Evolutionary conservation across 768 basidiomycete species (phyloP).

Genomic region (Pleurotus salmoneostramineus): DNA sequence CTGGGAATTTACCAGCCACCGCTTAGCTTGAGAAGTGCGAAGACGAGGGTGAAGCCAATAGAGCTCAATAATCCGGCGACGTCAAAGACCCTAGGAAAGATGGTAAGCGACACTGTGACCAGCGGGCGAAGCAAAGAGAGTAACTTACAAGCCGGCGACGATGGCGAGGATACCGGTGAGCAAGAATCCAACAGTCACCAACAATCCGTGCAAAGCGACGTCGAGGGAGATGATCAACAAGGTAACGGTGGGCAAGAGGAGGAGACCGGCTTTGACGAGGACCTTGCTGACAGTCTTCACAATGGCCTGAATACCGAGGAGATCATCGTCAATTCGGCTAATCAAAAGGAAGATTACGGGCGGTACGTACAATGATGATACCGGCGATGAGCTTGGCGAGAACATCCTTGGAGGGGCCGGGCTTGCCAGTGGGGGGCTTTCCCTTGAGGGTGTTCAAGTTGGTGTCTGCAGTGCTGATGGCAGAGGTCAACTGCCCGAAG

Average conservation of each 20-base stretch:
- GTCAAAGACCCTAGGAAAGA: background rate
- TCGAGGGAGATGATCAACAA: slow-evolving; percentile 19
- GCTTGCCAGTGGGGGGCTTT: slow-evolving; percentile 9
- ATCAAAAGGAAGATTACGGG: background rate
- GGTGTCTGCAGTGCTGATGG: slow-evolving; percentile 18
- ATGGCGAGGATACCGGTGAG: slow-evolving; percentile 23
- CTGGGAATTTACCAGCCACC: background rate
- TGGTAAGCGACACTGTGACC: background rate
- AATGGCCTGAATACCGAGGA: slow-evolving; percentile 13
- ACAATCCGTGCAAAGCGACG: slow-evolving; percentile 18
- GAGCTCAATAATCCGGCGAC: slow-evolving; percentile 4
- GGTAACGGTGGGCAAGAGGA: slow-evolving; percentile 18
- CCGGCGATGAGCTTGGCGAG: slow-evolving; percentile 21
- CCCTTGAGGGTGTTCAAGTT: slow-evolving; percentile 14
- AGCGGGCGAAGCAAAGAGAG: background rate
- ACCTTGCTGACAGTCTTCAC: slow-evolving; percentile 15
- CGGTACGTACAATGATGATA: slow-evolving; percentile 17
- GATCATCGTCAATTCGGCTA: background rate
- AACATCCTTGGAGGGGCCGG: slow-evolving; percentile 19
- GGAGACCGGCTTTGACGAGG: slow-evolving; percentile 14
- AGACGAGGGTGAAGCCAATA: slow-evolving; percentile 3
- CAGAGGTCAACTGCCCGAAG: slow-evolving; percentile 15
- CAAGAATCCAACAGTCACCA: slow-evolving; percentile 20
- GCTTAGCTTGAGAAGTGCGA: background rate
- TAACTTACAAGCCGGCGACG: slow-evolving; percentile 19